A percentile compares a stretch with the other conserved stretches of the same genome.
Evolutionary conservation across 2,329 filamentous ascomycete species (phyloP).

Genomic region (Fusarium fujikuroi): DNA sequence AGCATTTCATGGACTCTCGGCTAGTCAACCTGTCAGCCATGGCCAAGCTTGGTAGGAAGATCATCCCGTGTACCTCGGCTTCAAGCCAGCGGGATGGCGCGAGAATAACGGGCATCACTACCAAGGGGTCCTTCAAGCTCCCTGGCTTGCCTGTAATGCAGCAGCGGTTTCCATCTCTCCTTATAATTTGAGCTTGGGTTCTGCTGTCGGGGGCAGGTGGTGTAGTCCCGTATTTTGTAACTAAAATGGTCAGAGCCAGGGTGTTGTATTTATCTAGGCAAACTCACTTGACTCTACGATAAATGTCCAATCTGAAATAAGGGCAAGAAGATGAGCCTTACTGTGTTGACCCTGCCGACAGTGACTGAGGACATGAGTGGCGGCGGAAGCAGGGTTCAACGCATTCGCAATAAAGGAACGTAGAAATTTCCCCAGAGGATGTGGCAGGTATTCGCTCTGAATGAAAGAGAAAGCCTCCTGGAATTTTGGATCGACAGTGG

Average conservation of each 20-base stretch:
- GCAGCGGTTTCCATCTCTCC: not conserved
- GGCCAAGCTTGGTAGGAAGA: not conserved
- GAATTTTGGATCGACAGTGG: not conserved
- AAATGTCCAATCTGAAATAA: not conserved
- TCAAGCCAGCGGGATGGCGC: not conserved
- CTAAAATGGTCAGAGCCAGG: not conserved
- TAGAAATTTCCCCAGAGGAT: fast-evolving
- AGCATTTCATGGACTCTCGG: not conserved
- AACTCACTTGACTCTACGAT: not conserved
- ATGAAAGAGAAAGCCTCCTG: not conserved
- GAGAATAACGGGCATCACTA: not conserved
- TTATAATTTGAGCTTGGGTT: not conserved
- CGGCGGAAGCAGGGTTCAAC: fast-evolving
- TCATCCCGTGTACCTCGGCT: not conserved
- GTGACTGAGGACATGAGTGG: fast-evolving
- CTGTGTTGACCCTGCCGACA: fast-evolving
- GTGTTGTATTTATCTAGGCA: fast-evolving
- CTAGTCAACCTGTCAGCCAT: not conserved
- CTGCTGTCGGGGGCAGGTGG: not conserved
- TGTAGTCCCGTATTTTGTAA: not conserved
- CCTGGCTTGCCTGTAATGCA: not conserved
- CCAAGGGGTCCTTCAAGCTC: not conserved
- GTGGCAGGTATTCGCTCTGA: fast-evolving
- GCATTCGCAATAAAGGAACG: fast-evolving
- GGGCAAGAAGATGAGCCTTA: fast-evolving